Evolutionary conservation across 2,329 filamentous ascomycete species (phyloP).

Genomic region (Trichoderma lentiforme): DNA sequence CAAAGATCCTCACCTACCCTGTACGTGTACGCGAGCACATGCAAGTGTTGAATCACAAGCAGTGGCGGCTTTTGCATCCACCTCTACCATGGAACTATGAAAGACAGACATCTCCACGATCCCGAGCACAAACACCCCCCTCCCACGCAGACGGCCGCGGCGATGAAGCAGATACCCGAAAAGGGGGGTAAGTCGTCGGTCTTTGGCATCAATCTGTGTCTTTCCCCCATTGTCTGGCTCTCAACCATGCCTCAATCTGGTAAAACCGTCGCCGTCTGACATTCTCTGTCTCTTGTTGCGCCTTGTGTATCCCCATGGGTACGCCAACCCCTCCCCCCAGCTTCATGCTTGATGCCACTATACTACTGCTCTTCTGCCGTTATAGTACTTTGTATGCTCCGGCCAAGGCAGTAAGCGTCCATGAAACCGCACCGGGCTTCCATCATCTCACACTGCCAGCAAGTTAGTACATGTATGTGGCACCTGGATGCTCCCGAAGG

Average conservation of each 20-base stretch:
- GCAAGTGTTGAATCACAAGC: neutral
- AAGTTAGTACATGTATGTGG: neutral
- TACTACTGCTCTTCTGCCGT: neutral
- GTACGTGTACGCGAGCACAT: neutral
- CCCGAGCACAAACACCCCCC: constrained; percentile 4
- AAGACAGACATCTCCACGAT: neutral
- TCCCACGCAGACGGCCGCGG: neutral
- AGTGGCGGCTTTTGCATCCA: neutral
- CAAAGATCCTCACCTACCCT: neutral
- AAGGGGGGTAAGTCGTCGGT: neutral
- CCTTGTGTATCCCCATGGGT: neutral
- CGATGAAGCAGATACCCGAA: constrained; percentile 21
- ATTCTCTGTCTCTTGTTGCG: neutral
- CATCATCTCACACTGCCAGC: neutral
- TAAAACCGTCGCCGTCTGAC: constrained; percentile 16
- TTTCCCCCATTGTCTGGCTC: constrained; percentile 10
- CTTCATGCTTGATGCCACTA: neutral
- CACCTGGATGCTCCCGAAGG: constrained; percentile 9
- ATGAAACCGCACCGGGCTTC: neutral
- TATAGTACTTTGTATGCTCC: neutral
- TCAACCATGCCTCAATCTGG: constrained; percentile 20
- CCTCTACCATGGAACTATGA: neutral
- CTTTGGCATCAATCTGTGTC: constrained; percentile 3
- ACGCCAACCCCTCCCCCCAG: neutral
- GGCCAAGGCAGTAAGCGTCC: neutral